Evolutionary conservation across 208 protist genomes (phyloP).

Genomic region (Trypanosoma cruzi): DNA sequence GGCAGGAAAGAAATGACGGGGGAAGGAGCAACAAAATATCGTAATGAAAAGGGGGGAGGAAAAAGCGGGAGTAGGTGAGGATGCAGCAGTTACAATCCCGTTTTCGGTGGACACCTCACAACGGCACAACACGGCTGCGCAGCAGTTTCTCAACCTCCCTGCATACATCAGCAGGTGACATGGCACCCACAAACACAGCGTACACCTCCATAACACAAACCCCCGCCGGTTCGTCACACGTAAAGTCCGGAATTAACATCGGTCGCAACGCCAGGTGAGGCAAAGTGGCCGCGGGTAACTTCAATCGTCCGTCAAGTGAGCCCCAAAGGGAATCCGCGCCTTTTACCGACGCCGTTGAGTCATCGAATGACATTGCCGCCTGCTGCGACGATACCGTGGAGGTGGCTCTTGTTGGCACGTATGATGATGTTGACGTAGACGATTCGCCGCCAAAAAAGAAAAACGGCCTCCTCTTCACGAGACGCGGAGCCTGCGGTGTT

Average conservation of each 20-base stretch:
- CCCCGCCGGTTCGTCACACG: constrained; percentile 10
- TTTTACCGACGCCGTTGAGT: background rate
- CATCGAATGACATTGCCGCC: background rate
- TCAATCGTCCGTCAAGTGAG: constrained; percentile 1
- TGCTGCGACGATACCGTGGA: too few relatives aligned
- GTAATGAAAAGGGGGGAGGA: too few relatives aligned
- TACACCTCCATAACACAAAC: constrained; percentile 25
- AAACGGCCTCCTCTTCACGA: background rate
- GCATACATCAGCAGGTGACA: constrained; percentile 26
- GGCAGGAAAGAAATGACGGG: too few relatives aligned
- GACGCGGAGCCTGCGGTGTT: background rate
- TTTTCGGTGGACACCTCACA: background rate
- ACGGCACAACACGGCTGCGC: constrained; percentile 12
- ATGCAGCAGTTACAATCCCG: background rate
- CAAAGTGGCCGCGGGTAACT: constrained; percentile 1
- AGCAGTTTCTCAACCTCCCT: constrained; percentile 19
- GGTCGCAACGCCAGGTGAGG: constrained; percentile 22
- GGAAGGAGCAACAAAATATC: background rate
- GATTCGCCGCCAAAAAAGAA: background rate
- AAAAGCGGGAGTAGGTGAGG: background rate
- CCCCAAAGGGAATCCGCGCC: background rate
- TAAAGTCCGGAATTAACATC: constrained; percentile 28
- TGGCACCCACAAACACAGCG: constrained; percentile 24
- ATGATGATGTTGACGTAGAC: background rate
- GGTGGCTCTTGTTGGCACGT: background rate